These are phyloP conservation scores for Pseudonitzschia pungens DNA, from an alignment of 108 stramenopile genomes.

Conservation along the genomic window DNA sequence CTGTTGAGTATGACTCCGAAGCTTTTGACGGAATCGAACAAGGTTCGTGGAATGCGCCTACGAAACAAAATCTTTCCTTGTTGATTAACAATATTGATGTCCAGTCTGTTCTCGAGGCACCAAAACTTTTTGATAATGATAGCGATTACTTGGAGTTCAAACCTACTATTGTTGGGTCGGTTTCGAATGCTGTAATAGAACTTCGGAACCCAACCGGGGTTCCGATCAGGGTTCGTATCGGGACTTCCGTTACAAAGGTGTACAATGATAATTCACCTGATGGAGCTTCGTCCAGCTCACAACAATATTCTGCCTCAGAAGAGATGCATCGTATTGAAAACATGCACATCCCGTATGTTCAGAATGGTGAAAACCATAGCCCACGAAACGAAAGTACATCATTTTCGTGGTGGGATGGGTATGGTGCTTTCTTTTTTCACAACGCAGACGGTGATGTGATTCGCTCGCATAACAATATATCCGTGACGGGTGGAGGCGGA, in stretches of 20 bases:
- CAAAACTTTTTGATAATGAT: conserved; percentile 45
- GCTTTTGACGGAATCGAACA: background rate
- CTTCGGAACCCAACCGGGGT: conserved; percentile 69
- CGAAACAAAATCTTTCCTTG: conserved; percentile 31
- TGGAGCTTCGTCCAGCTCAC: background rate
- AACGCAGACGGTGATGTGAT: conserved; percentile 64
- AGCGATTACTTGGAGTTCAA: conserved; percentile 47
- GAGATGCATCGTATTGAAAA: conserved; percentile 1
- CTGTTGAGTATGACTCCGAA: conserved; percentile 40
- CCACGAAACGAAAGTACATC: conserved; percentile 13
- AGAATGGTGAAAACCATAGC: conserved; percentile 15
- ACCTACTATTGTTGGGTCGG: conserved; percentile 52
- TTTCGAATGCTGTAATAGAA: conserved; percentile 37
- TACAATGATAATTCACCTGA: background rate
- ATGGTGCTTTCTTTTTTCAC: conserved; percentile 60
- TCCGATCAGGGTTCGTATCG: conserved; percentile 64
- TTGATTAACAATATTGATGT: conserved; percentile 53
- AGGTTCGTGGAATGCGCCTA: background rate
- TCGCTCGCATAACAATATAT: conserved; percentile 71
- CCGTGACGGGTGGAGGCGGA: conserved; percentile 60
- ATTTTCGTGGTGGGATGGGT: conserved; percentile 73
- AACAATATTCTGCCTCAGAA: background rate
- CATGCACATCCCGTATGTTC: conserved; percentile 32
- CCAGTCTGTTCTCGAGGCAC: conserved; percentile 48
- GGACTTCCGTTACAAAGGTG: conserved; percentile 25